These are phyloP conservation scores for Mortierella sp. DNA, from an alignment of 371 early-diverging fungal species.

Conservation along the genomic window DNA sequence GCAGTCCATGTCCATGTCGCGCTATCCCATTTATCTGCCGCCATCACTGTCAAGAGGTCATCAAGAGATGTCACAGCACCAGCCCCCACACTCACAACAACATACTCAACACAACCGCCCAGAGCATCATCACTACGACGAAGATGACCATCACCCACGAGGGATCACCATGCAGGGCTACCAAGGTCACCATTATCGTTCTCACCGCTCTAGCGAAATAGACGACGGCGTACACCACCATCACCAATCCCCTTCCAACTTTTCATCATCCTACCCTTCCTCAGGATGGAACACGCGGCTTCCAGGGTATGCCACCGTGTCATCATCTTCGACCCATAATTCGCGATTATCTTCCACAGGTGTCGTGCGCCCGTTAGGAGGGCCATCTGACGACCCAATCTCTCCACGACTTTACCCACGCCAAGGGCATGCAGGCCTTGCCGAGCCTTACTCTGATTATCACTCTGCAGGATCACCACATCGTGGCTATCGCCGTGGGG, in stretches of 20 bases:
- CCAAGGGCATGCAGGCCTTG: conserved; percentile 17
- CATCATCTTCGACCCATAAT: conserved; percentile 37
- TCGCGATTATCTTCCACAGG: conserved; percentile 51
- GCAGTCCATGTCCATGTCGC: conserved; percentile 51
- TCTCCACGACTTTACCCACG: conserved; percentile 41
- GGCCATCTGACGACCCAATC: conserved; percentile 6
- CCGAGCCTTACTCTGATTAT: conserved; percentile 27
- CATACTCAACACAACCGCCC: conserved; percentile 21
- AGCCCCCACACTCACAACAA: conserved; percentile 19
- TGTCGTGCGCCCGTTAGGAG: conserved; percentile 36
- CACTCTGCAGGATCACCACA: conserved; percentile 21
- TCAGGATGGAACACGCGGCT: conserved; percentile 55
- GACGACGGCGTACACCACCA: conserved; percentile 30
- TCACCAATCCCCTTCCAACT: conserved; percentile 3
- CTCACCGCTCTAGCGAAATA: conserved; percentile 20
- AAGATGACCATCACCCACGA: conserved; percentile 21
- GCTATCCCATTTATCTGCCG: conserved; percentile 23
- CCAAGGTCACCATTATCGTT: conserved; percentile 19
- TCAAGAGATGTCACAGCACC: not conserved
- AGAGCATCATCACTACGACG: conserved; percentile 17
- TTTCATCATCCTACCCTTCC: conserved; percentile 26
- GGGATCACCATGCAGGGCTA: conserved; percentile 49
- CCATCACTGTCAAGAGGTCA: conserved; percentile 12
- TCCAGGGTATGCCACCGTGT: conserved; percentile 51
- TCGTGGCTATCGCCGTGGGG: conserved; percentile 26